These are phyloP conservation scores for Graphilbum sp. DNA, from an alignment of 2,329 filamentous ascomycete species.

Conservation along the genomic window DNA sequence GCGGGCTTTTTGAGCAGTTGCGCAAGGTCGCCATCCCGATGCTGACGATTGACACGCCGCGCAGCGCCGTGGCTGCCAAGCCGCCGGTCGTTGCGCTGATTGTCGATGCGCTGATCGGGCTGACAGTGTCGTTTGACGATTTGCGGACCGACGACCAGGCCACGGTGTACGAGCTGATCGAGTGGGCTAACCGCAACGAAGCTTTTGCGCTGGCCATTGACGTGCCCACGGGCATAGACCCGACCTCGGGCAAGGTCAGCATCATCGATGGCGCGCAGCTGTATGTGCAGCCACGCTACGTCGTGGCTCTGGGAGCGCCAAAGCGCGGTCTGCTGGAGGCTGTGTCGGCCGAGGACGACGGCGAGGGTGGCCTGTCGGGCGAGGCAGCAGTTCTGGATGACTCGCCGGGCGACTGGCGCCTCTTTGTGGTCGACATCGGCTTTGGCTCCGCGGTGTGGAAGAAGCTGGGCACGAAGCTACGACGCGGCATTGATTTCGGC, in stretches of 20 bases:
- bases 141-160: slow-evolving; percentile 68
- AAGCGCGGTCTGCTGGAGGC: slow-evolving; percentile 72
- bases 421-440: slow-evolving; percentile 78
- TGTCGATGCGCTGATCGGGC: slow-evolving; percentile 74
- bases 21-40: slow-evolving; percentile 26
- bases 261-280: slow-evolving; percentile 60
- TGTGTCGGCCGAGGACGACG: slow-evolving; percentile 36
- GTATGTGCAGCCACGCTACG: slow-evolving; percentile 65
- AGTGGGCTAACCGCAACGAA: slow-evolving; percentile 82
- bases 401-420: slow-evolving; percentile 43
- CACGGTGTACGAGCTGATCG: slow-evolving; percentile 75
- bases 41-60: slow-evolving; percentile 19
- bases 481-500: slow-evolving; percentile 78
- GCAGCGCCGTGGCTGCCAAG: slow-evolving; percentile 25
- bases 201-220: slow-evolving; percentile 77
- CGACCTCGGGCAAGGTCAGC: slow-evolving; percentile 50
- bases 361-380: slow-evolving; percentile 11
- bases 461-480: slow-evolving; percentile 64
- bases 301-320: slow-evolving; percentile 75
- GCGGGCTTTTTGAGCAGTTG: slow-evolving; percentile 43
- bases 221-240: slow-evolving; percentile 76
- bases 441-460: slow-evolving; percentile 71
- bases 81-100: slow-evolving; percentile 60
- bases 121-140: slow-evolving; percentile 79
- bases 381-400: slow-evolving; percentile 22